Percentiles rank a stretch among this genome's conserved stretches.
These are phyloP conservation scores for Mesembryanthemum crystallinum DNA, from an alignment of 148 eudicot genomes.

Conservation along the genomic window DNA sequence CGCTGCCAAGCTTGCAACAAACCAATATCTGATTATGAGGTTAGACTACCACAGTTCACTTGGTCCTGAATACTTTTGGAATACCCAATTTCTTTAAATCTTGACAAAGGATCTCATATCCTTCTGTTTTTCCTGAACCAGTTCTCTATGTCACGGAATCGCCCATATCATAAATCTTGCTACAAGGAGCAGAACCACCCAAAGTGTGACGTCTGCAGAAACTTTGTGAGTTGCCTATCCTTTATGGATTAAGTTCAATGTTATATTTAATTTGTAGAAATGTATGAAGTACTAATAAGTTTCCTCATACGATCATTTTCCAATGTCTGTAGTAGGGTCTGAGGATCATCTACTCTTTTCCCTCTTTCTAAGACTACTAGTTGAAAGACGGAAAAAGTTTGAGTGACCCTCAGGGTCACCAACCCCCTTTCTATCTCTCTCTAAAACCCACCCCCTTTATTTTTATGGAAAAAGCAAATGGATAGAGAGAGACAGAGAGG, in stretches of 20 bases:
- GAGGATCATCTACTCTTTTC: neutral
- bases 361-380: neutral
- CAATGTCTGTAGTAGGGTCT: neutral
- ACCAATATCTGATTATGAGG: conserved; percentile 93
- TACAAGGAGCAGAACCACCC: conserved; percentile 90
- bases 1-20: conserved; percentile 67
- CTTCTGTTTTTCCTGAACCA: conserved; percentile 27
- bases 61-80: neutral
- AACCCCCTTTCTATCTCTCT: too few relatives aligned
- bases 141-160: conserved; percentile 84
- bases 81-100: neutral
- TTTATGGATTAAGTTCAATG: neutral
- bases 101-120: conserved; percentile 6
- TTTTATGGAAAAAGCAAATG: too few relatives aligned
- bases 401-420: too few relatives aligned
- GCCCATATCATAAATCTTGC: conserved; percentile 82
- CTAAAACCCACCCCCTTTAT: too few relatives aligned
- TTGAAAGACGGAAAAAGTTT: too few relatives aligned
- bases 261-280: neutral
- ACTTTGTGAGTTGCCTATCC: conserved; percentile 52
- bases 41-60: conserved; percentile 14
- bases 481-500: too few relatives aligned
- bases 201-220: conserved; percentile 83
- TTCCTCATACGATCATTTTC: too few relatives aligned
- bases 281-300: neutral